phyloP scores from a whole-genome alignment of 129 eudicot genomes.

The Pseudognaphalium luteoalbum region DNA sequence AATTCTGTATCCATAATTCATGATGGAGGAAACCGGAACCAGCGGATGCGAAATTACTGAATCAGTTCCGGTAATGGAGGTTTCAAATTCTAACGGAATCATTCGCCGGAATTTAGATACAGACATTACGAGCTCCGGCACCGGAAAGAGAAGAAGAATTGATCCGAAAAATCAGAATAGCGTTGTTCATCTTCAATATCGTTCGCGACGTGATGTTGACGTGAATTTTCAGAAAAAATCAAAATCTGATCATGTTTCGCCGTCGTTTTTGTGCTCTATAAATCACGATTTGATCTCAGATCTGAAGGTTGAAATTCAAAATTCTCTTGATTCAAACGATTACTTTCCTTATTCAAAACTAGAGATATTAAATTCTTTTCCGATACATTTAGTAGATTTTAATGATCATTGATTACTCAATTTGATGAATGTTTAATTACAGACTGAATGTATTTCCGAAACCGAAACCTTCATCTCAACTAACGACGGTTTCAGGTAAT shows the following conservation, averaged over 20 bases:
- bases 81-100: constrained; percentile 1
- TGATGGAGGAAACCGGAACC: constrained; percentile 22
- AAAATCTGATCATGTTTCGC: constrained; percentile 23
- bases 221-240: constrained; percentile 23
- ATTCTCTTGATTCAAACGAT: neutral
- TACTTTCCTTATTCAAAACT: neutral
- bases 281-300: constrained; percentile 34
- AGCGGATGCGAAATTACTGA: constrained; percentile 17
- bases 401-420: neutral
- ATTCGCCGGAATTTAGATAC: constrained; percentile 18
- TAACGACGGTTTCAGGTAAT: constrained; percentile 57
- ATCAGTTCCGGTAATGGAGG: constrained; percentile 35
- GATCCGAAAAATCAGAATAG: constrained; percentile 4
- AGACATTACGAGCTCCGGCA: constrained; percentile 18
- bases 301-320: constrained; percentile 35
- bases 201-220: constrained; percentile 11
- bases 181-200: constrained; percentile 18
- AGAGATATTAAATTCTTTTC: neutral
- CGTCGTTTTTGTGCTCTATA: constrained; percentile 26
- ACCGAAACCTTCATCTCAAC: constrained; percentile 39
- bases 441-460: constrained; percentile 40
- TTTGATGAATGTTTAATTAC: constrained; percentile 29
- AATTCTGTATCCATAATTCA: neutral
- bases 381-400: constrained; percentile 4
- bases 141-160: constrained; percentile 37